Conservation (phyloP, 164 flowering plant species). For the Liriodendron chinense region DNA sequence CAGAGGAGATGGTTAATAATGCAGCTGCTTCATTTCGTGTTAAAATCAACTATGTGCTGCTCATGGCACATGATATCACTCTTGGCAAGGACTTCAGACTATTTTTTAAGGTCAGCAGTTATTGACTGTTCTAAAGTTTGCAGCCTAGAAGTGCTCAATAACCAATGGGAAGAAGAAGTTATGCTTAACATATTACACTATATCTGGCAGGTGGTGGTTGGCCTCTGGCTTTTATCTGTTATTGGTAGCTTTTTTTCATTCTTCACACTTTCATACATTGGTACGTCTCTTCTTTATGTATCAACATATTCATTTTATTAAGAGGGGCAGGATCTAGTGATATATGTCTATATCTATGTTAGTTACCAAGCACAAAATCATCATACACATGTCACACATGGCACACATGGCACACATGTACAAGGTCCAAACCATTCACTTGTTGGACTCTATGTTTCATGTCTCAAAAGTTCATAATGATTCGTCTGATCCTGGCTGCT, state of each 20-base stretch:
- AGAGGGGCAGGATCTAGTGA: background rate
- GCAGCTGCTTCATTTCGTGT: slow-evolving; percentile 90
- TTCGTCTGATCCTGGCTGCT: no score
- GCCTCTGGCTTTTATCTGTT: slow-evolving; percentile 83
- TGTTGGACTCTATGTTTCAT: background rate
- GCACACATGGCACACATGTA: background rate
- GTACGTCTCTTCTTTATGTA: slow-evolving; percentile 32
- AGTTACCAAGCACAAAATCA: background rate
- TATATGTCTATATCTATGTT: background rate
- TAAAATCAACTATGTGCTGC: slow-evolving; percentile 68
- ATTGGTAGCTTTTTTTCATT: slow-evolving; percentile 79
- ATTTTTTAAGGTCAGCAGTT: slow-evolving; percentile 70
- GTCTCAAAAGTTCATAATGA: no score
- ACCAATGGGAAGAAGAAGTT: background rate
- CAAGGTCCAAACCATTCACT: background rate
- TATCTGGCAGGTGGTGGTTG: slow-evolving; percentile 67
- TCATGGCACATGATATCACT: slow-evolving; percentile 95
- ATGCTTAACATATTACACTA: background rate
- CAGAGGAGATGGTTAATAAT: slow-evolving; percentile 91
- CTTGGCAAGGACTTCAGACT: slow-evolving; percentile 86
- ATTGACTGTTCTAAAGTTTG: background rate
- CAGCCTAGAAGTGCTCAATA: background rate
- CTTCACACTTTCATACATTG: slow-evolving; percentile 85
- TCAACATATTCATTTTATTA: background rate
- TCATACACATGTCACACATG: background rate